These are phyloP conservation scores for Isabelozyma rhagii DNA, from an alignment of 805 yeast genomes.

Conservation along the genomic window DNA sequence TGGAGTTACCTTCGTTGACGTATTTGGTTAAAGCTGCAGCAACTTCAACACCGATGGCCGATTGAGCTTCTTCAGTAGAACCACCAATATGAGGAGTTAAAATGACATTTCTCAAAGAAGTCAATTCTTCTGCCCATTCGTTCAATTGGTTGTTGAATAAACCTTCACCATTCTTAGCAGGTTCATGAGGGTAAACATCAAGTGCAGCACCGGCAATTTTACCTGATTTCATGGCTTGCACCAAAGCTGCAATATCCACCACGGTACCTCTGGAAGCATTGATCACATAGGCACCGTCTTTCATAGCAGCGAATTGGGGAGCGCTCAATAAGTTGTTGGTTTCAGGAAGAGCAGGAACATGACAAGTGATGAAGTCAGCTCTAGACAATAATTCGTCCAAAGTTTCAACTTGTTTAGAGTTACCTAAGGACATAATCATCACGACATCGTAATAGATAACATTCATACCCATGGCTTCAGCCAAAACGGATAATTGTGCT, in stretches of 20 bases:
- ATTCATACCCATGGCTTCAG: conserved; percentile 97
- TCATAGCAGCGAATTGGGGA: conserved; percentile 94
- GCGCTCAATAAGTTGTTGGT: conserved; percentile 86
- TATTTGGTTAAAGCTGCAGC: conserved; percentile 81
- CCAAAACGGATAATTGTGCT: conserved; percentile 91
- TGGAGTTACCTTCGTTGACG: conserved; percentile 92
- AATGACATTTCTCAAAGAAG: conserved; percentile 80
- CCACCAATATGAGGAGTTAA: conserved; percentile 99
- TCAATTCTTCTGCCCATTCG: conserved; percentile 78
- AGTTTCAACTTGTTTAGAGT: conserved; percentile 86
- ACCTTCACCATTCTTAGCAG: conserved; percentile 91
- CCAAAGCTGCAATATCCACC: conserved; percentile 90
- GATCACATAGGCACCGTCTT: conserved; percentile 89
- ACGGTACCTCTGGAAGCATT: conserved; percentile 98
- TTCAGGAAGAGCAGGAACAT: conserved; percentile 92
- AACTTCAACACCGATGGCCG: conserved; percentile 96
- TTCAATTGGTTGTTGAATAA: conserved; percentile 72
- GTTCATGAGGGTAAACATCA: conserved; percentile 96
- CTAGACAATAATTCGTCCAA: conserved; percentile 75
- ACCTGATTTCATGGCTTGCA: conserved; percentile 87
- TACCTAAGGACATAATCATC: conserved; percentile 96
- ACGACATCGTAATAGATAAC: conserved; percentile 88
- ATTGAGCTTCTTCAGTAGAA: conserved; percentile 98
- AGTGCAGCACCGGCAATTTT: conserved; percentile 96
- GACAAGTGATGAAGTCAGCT: conserved; percentile 88